phyloP scores from a whole-genome alignment of 305 asterid species.

The Fraxinus floribunda region DNA sequence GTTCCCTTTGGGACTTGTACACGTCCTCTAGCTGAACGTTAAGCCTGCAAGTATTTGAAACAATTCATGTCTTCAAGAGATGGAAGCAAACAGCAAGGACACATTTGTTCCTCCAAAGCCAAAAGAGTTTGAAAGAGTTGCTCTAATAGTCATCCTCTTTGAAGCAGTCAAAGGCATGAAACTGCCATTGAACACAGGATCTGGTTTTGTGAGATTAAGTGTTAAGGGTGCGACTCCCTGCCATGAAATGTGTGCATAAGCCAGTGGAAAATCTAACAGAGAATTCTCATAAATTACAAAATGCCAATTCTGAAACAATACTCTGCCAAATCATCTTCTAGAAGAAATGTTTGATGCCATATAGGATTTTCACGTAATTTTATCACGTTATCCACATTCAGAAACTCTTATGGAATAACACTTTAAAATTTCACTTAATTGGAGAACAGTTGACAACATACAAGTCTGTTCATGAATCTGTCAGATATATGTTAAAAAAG shows the following conservation, averaged over 20 bases:
- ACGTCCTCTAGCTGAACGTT: background rate
- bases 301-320: background rate
- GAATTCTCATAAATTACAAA: background rate
- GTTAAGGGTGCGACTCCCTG: conserved; percentile 87
- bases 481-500: background rate
- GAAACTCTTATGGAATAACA: background rate
- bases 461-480: background rate
- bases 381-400: background rate
- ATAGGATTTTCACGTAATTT: background rate
- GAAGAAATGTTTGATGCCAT: background rate
- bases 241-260: conserved; percentile 21
- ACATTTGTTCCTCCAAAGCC: conserved; percentile 98
- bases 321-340: background rate
- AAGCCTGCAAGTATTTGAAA: background rate
- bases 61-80: conserved; percentile 11
- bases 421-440: background rate
- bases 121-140: conserved; percentile 90
- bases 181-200: conserved; percentile 57
- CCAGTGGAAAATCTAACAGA: background rate
- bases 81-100: conserved; percentile 69
- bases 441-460: background rate
- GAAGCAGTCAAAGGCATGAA: conserved; percentile 77
- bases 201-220: conserved; percentile 69
- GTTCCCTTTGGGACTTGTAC: background rate
- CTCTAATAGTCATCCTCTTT: conserved; percentile 67